Percentiles rank a stretch among this genome's conserved stretches.
phyloP scores from a whole-genome alignment of 2,329 filamentous ascomycete species.

The Akanthomyces lecanii region DNA sequence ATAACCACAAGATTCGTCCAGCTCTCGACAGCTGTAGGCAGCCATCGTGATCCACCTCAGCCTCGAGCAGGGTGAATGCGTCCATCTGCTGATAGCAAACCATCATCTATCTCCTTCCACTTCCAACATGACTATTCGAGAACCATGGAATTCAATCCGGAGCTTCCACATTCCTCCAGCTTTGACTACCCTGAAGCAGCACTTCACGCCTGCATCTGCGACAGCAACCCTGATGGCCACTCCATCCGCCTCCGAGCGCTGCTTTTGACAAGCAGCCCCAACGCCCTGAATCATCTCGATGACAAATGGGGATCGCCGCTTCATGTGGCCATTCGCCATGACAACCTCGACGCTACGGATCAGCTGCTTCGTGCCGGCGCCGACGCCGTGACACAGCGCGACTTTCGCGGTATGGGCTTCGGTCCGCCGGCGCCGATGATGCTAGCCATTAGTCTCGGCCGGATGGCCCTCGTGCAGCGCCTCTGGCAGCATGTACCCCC shows the following conservation, averaged over 20 bases:
- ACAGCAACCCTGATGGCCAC: neutral
- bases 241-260: neutral
- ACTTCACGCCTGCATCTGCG: neutral
- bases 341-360: neutral
- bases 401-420: neutral
- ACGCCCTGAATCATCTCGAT: neutral
- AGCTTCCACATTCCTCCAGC: too few relatives aligned
- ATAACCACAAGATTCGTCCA: too few relatives aligned
- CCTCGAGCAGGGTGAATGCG: too few relatives aligned
- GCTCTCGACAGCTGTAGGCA: too few relatives aligned
- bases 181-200: too few relatives aligned
- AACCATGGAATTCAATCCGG: too few relatives aligned
- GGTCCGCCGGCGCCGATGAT: neutral
- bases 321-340: neutral
- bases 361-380: neutral
- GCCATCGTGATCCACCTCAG: too few relatives aligned
- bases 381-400: neutral
- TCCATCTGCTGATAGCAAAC: too few relatives aligned
- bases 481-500: neutral
- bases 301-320: neutral
- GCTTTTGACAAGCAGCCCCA: neutral
- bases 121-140: too few relatives aligned
- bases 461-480: neutral
- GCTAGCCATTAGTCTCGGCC: neutral
- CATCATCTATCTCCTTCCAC: too few relatives aligned